phyloP scores from a whole-genome alignment of 225 moss, liverwort and hornwort species.

The Anthoceros angustus region DNA sequence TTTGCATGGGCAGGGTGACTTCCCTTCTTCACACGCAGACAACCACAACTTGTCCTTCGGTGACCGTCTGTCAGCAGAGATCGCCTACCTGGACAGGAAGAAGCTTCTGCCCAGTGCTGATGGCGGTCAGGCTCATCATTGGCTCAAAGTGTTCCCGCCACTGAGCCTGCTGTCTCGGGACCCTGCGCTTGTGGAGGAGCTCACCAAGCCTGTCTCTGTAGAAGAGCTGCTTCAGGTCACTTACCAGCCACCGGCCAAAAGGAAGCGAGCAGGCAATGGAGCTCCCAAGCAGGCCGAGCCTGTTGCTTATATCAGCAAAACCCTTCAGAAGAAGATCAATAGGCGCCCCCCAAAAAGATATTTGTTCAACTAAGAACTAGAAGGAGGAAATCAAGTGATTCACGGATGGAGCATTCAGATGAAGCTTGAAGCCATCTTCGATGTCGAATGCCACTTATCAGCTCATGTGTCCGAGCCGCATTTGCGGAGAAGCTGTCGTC shows the following conservation, averaged over 20 bases:
- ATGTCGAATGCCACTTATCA: too few species aligned
- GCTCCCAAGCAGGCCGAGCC: too few species aligned
- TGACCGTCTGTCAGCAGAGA: neutral
- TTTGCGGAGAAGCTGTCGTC: too few species aligned
- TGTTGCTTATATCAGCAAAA: too few species aligned
- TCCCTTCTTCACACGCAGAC: neutral
- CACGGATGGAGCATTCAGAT: too few species aligned
- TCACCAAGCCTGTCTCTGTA: neutral
- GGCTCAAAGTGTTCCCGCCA: neutral
- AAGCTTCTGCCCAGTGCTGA: neutral
- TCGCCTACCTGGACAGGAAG: neutral
- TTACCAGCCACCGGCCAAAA: neutral
- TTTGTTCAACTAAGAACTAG: too few species aligned
- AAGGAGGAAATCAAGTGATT: too few species aligned
- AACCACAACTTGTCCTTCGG: neutral
- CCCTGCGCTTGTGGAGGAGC: neutral
- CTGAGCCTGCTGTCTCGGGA: neutral
- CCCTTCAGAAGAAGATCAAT: too few species aligned
- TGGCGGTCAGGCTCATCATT: neutral
- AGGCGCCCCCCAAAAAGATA: too few species aligned
- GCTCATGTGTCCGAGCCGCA: too few species aligned
- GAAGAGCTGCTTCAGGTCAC: neutral
- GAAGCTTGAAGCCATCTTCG: too few species aligned
- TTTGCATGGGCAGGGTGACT: neutral
- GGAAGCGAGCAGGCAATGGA: neutral